phyloP scores from a whole-genome alignment of 352 stramenopile genomes.

The Globisporangium yorkense region DNA sequence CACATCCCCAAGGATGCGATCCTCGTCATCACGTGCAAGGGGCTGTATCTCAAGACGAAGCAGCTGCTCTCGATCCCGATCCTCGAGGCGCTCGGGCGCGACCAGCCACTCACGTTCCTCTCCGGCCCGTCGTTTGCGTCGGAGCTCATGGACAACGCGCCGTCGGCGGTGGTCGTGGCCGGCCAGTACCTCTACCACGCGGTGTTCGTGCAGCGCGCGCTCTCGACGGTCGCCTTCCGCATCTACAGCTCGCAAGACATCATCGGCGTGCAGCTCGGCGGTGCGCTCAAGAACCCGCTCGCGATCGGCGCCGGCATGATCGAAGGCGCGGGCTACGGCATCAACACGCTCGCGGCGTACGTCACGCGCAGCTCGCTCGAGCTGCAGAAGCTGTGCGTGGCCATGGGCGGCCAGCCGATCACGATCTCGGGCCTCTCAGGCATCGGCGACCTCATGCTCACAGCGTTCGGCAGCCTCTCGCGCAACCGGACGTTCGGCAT shows the following conservation, averaged over 20 bases:
- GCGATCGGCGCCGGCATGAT: conserved; percentile 96
- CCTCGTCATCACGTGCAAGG: conserved; percentile 94
- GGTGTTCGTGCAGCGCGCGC: conserved; percentile 70
- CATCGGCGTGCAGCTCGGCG: conserved; percentile 95
- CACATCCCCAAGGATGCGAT: conserved; percentile 87
- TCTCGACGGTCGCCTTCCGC: conserved; percentile 90
- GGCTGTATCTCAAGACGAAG: conserved; percentile 93
- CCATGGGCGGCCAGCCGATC: conserved; percentile 91
- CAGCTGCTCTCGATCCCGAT: conserved; percentile 96
- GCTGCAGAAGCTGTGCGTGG: conserved; percentile 93
- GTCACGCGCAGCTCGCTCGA: conserved; percentile 95
- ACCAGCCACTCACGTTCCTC: conserved; percentile 94
- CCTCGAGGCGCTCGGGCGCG: conserved; percentile 82
- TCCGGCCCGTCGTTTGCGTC: conserved; percentile 94
- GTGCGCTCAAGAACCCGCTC: conserved; percentile 97
- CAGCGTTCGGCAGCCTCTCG: conserved; percentile 94
- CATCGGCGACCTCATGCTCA: conserved; percentile 94
- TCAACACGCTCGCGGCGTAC: conserved; percentile 93
- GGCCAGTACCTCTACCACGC: conserved; percentile 91
- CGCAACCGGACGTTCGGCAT: conserved; percentile 95
- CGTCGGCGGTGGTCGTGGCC: conserved; percentile 94
- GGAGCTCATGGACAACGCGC: conserved; percentile 94
- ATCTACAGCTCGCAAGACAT: conserved; percentile 93
- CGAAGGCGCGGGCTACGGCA: conserved; percentile 94
- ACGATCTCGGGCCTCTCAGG: conserved; percentile 94